Evolutionary conservation across 2,329 filamentous ascomycete species (phyloP), one percentile per base, ranked within the genome.

Genomic region (Alternaria rosae): DNA sequence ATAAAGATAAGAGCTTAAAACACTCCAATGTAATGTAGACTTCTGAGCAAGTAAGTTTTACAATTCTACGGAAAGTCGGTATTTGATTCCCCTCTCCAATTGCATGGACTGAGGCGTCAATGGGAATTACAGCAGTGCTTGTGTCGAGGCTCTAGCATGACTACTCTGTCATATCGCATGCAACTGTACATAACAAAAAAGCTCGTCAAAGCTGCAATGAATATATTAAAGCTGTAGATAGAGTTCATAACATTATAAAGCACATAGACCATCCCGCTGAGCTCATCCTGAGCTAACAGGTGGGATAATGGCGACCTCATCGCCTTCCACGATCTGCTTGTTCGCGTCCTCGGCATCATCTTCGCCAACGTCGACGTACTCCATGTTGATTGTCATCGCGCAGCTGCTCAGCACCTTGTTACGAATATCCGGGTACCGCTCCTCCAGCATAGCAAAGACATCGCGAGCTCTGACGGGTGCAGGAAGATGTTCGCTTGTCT

Each of bases 221-320:
- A 15, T n/a, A 9, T 8, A 25, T 25, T 23, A 47, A 6, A 26
- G 43, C 15, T 17, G 7, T 9, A 15, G 20, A 50, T 17, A 3
- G 11, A 35, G 28, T 28, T 52, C 30, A 17, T 41, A 41, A 12
- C 9, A 15, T 52, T 45, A 38, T 61, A 6, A 12, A 25, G 5
- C 17, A 41, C 48, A 35, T 52, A 17, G 13, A 20, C 38, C 28
- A 48, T 13, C 35, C 13, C 5, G 26, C 21, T 12, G 7, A 4
- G 17, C 58, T 45, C 35, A 65, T 21, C 92, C 92, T 38, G 92
- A 93, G 83, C 92, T 96, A 68, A 96, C 93, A 10, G 93, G 92
- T 32, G 93, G 92, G 59, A 96, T 94, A 35, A 96, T 91, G 43
- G 91, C 93, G 57, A 96, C 92, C 81, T 96, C 93, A 75, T 96